Percentiles rank a stretch among this genome's conserved stretches.
phyloP scores from a whole-genome alignment of 106 monocot genomes.

The Allium sativum region DNA sequence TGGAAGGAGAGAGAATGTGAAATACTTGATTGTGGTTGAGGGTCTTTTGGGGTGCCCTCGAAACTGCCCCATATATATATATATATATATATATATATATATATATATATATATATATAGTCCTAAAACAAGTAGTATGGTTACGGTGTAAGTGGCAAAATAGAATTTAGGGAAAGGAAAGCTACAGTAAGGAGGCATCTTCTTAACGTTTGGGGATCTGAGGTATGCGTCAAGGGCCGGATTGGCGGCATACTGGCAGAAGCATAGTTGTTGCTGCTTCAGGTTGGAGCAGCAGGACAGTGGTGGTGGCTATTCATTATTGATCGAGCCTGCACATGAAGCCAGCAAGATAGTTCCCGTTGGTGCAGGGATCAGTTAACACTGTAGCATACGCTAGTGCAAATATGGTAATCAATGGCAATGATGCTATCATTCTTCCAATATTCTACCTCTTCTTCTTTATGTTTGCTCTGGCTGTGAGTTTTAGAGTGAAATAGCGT shows the following conservation, averaged over 20 bases:
- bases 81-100: too few relatives aligned
- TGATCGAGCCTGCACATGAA: slow-evolving; percentile 2
- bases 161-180: slow-evolving; percentile 9
- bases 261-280: slow-evolving; percentile 13
- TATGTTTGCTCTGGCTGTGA: too few relatives aligned
- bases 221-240: slow-evolving; percentile 5
- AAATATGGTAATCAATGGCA: not conserved
- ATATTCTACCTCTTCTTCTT: too few relatives aligned
- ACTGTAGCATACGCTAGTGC: not conserved
- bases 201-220: slow-evolving; percentile 7
- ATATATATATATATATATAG: too few relatives aligned
- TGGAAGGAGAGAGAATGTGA: too few relatives aligned
- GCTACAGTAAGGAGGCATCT: not conserved
- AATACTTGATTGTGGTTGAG: too few relatives aligned
- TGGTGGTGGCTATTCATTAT: not conserved
- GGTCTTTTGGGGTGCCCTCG: too few relatives aligned
- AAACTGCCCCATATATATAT: too few relatives aligned
- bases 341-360: not conserved
- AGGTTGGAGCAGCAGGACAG: slow-evolving; percentile 13
- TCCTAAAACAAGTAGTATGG: too few relatives aligned
- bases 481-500: too few relatives aligned
- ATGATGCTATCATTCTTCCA: not conserved
- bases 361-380: not conserved
- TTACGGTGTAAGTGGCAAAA: too few relatives aligned
- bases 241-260: slow-evolving; percentile 15